Base-by-base conservation (phyloP, 164 flowering plant genomes). In the Aristolochia californica region DNA sequence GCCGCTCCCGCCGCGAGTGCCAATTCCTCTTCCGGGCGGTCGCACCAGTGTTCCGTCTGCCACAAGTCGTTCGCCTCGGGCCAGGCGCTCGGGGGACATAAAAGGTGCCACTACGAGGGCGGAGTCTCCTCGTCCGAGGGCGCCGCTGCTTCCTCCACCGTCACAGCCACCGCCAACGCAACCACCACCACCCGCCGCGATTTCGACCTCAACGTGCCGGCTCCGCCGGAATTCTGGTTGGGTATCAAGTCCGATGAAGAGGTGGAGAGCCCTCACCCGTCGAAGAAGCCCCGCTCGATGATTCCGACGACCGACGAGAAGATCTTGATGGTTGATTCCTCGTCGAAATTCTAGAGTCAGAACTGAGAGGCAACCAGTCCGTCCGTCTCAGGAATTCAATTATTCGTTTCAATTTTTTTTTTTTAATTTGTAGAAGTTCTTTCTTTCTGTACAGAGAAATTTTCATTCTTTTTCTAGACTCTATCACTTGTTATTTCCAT, bases 1-100 rank as follows among this genome's bases (percentile, higher is more conserved):
- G 13, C 60, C 18, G 38, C n/a, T n/a, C 20, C 58, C 43, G n/a
- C 34, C 11, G 1, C 61, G 40, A 44, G 53, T 2, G 25, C 23
- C 21, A 52, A 1, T 26, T 55, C 25, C 45, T n/a, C 26, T 21
- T 24, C 59, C 47, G 67, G 59, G 30, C 71, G 54, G 70, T 22
- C 71, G 5, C 86, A 83, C 68, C 69, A 73, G 70, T 83, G 89
- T 49, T 70, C 81, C 2, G 67, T 79, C 14, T 83, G 89, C 60
- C 72, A 75, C 74, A 78, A 65, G 75, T 47, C 63, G 26, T 83
- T 81, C 43, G 63, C 80, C 21, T 63, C 84, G 20, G 89, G 89
- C 1, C 89, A 83, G 66, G 89, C 89, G 3, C 61, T 83, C 43
- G 89, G 89, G 15, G 89, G 89, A 3, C 89, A 83, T 70, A 81